These are phyloP conservation scores for Termitomyces sp. DNA, from an alignment of 768 basidiomycete species.

Conservation along the genomic window DNA sequence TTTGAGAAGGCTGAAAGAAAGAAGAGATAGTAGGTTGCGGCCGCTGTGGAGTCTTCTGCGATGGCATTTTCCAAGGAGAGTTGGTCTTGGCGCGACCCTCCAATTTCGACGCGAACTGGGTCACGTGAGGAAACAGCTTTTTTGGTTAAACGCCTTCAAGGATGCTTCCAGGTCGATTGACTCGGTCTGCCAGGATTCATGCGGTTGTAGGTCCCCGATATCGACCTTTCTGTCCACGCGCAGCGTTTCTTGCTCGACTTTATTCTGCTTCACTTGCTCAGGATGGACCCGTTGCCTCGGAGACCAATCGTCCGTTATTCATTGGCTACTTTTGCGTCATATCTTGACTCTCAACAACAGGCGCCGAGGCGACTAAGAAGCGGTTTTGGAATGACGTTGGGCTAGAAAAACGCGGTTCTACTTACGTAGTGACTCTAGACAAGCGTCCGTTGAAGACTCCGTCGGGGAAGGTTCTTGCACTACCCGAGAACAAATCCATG, in stretches of 20 bases:
- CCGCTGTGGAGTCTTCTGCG: conserved; percentile 2
- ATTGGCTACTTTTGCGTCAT: neutral
- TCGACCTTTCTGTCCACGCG: conserved; percentile 1
- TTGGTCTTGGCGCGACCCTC: neutral
- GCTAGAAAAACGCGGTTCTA: conserved; percentile 51
- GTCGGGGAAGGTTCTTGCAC: conserved; percentile 62
- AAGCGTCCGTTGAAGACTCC: conserved; percentile 85
- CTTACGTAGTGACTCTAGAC: conserved; percentile 69
- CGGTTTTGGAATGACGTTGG: conserved; percentile 95
- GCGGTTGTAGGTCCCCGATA: conserved; percentile 6
- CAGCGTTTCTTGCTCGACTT: conserved; percentile 10
- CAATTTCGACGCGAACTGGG: neutral
- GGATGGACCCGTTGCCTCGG: conserved; percentile 45
- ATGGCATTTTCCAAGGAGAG: conserved; percentile 7
- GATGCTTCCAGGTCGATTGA: conserved; percentile 17
- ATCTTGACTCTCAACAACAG: conserved; percentile 31
- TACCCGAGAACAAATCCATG: conserved; percentile 66
- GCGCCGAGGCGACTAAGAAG: conserved; percentile 79
- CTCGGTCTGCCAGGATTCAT: conserved; percentile 10
- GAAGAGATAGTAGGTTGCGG: conserved; percentile 33
- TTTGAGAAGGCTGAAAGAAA: conserved; percentile 25
- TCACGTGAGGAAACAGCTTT: conserved; percentile 19
- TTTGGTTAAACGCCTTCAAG: neutral
- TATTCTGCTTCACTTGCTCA: conserved; percentile 20
- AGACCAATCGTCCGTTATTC: conserved; percentile 54